Evolutionary conservation across 768 basidiomycete genomes (phyloP), one percentile per base, ranked within the genome.

Genomic region (Scleroderma citrinum): DNA sequence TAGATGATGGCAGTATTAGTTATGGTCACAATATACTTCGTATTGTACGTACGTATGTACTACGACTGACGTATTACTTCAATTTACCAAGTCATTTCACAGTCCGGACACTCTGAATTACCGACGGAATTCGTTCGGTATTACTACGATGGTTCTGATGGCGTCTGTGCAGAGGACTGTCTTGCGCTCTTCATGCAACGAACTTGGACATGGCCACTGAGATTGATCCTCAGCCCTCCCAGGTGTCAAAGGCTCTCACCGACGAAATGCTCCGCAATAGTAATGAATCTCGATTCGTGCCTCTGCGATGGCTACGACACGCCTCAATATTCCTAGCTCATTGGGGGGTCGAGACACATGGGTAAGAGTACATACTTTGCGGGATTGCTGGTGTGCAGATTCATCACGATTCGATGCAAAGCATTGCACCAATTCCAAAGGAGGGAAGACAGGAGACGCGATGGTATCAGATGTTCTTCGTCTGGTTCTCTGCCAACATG

Each of bases 401-500:
- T 13, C 16, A 19, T 13, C 13, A 21, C 41, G 10, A 34, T 32
- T 34, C 20, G 16, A 7, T 39, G 10, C 13, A 16, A 32, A 73
- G 73, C 5, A 71, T 76, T 24, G 58, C 66, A 8, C 76, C 76
- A 1, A 64, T 75, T 10, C 65, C 66, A 2, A 54, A 49, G 1
- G 62, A 62, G 20, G 60, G 66, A 46, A 63, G 74, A 29, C 62
- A 67, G 19, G 73, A 76, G 23, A 69, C 64, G 6, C 64, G 67
- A 20, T 66, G 74, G 56, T 73, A 69, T 50, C 74, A 76, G 53
- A 64, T 75, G 63, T 76, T 76, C 54, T 76, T 76, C 56, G 68
- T 75, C n/a, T 76, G 75, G 75, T 71, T 76, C 52, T 73, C 75
- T 26, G 63, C 70, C 24, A 74, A 71, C 49, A 63, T 74, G 61